Conservation (phyloP, 345 rosid genomes). For the Gossypium australe region DNA sequence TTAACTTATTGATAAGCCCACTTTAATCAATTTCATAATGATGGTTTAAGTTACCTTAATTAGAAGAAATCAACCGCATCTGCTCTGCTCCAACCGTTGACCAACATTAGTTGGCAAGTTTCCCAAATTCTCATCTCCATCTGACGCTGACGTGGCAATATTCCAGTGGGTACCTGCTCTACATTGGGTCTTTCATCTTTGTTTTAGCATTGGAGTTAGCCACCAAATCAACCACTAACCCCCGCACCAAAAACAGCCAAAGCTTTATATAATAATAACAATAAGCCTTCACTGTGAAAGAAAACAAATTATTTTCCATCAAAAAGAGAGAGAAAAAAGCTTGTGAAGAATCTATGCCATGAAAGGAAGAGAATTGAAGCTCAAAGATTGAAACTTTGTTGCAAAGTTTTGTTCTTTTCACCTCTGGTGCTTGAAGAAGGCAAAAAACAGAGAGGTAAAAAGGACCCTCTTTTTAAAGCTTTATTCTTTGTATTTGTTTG, state of each 20-base stretch:
- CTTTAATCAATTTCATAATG: neutral
- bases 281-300: neutral
- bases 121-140: neutral
- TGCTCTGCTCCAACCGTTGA: neutral
- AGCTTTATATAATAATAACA: conserved; percentile 3
- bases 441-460: conserved; percentile 9
- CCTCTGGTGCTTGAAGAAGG: conserved; percentile 11
- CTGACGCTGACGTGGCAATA: conserved; percentile 15
- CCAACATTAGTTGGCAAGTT: neutral
- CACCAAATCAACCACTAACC: conserved; percentile 40
- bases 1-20: conserved; percentile 17
- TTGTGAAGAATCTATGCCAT: conserved; percentile 27
- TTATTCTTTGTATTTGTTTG: neutral
- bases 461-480: neutral
- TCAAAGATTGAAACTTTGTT: neutral
- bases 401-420: conserved; percentile 9
- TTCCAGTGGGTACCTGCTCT: conserved; percentile 20
- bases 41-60: neutral
- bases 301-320: neutral
- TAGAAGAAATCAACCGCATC: neutral
- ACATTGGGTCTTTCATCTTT: neutral
- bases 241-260: conserved; percentile 16
- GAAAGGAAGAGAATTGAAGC: conserved; percentile 13
- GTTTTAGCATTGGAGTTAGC: conserved; percentile 34
- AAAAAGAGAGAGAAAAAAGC: neutral